Percentiles rank a stretch among this genome's conserved stretches.
phyloP scores from a whole-genome alignment of 2,329 filamentous ascomycete genomes.

The Ophiostoma ulmi region DNA sequence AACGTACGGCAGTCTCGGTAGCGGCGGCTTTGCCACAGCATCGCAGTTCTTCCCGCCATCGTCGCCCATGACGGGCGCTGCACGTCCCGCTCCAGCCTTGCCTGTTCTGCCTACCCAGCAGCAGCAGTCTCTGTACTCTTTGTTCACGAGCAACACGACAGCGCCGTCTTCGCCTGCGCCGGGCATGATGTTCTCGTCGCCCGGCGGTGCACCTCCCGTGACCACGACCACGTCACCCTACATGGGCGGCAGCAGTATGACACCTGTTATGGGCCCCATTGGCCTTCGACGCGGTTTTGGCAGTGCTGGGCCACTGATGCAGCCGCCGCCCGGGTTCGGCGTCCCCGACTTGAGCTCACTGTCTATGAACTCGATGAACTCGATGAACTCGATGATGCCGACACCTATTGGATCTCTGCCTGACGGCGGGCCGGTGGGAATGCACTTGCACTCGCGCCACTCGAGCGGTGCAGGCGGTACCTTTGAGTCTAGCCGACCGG shows the following conservation, averaged over 20 bases:
- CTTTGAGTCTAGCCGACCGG: not conserved
- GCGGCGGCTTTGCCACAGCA: not conserved
- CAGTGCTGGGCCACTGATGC: not conserved
- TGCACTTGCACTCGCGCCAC: conserved; percentile 10
- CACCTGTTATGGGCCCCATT: not conserved
- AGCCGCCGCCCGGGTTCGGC: conserved; percentile 13
- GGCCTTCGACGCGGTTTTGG: not conserved
- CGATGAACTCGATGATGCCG: not conserved
- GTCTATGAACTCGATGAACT: conserved; percentile 4
- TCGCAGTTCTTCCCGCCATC: conserved; percentile 46
- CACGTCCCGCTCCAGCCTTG: conserved; percentile 38
- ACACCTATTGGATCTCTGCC: conserved; percentile 11
- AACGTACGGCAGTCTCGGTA: conserved; percentile 13
- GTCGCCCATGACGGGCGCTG: conserved; percentile 57
- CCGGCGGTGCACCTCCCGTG: conserved; percentile 34
- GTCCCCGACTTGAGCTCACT: not conserved
- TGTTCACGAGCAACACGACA: conserved; percentile 36
- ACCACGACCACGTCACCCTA: conserved; percentile 7
- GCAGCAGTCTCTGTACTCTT: conserved; percentile 39
- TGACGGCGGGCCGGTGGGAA: not conserved
- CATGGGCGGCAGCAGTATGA: conserved; percentile 7
- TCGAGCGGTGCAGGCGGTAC: conserved; percentile 3
- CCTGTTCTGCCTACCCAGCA: conserved; percentile 30
- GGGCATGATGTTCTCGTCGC: conserved; percentile 37
- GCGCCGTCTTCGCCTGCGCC: conserved; percentile 27